phyloP scores from a whole-genome alignment of 208 protist genomes.

The Leishmania martiniquensis region DNA sequence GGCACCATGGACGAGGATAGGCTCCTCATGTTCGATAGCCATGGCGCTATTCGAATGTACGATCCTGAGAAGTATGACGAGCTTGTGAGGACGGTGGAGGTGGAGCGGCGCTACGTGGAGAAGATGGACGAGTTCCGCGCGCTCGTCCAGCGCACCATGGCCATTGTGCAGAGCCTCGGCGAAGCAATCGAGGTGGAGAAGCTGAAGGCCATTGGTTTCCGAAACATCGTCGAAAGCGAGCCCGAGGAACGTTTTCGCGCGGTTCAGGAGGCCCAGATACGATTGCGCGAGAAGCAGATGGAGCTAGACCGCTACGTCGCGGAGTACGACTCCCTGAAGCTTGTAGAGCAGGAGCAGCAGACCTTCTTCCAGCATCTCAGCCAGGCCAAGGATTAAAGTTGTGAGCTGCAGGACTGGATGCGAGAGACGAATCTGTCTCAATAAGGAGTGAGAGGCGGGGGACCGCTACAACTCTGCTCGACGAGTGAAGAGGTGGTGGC shows the following conservation, averaged over 20 bases:
- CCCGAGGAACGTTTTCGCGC: constrained; percentile 78
- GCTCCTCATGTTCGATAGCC: constrained; percentile 90
- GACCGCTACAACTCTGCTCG: background rate
- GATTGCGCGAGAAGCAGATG: constrained; percentile 87
- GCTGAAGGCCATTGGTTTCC: constrained; percentile 82
- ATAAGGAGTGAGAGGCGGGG: background rate
- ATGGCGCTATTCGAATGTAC: constrained; percentile 91
- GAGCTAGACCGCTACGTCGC: constrained; percentile 90
- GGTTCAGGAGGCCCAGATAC: constrained; percentile 82
- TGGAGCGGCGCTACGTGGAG: constrained; percentile 67
- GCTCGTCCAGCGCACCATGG: constrained; percentile 83
- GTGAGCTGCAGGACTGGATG: background rate
- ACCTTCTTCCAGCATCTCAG: constrained; percentile 81
- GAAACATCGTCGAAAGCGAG: constrained; percentile 91
- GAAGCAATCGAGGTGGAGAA: constrained; percentile 88
- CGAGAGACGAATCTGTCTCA: background rate
- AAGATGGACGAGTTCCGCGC: constrained; percentile 89
- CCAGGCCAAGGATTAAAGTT: constrained; percentile 50
- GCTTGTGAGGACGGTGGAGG: constrained; percentile 74
- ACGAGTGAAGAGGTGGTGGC: background rate
- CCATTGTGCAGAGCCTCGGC: constrained; percentile 75
- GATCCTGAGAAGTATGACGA: constrained; percentile 91
- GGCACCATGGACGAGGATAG: constrained; percentile 80
- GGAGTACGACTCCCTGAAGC: constrained; percentile 85
- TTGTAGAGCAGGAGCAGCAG: constrained; percentile 86